Base-by-base conservation (phyloP, 371 early-diverging fungal genomes). In the Mucor racemosus region DNA sequence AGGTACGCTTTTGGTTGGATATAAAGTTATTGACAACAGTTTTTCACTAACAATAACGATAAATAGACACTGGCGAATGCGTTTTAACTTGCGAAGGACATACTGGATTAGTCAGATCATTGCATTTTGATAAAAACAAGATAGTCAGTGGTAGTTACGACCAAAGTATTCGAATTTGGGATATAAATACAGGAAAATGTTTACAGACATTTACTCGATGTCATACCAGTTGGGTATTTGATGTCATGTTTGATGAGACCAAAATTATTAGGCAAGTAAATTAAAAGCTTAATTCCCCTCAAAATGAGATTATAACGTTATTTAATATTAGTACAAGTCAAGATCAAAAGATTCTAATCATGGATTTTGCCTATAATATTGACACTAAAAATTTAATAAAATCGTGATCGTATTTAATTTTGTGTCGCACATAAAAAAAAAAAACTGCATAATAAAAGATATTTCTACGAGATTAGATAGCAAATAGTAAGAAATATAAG, bases 121-220 rank as follows among this genome's bases (percentile, higher is more conserved):
- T 99, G 17, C 90, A 92, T 61, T 92, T 88, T 67, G 81, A 80
- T 19, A 82, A 88, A 13, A 76, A 87, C 36, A 84, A 86, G 57
- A 76, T 82, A 48, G 77, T 82, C 8, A 80, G 78, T 58, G 77
- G 76, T 10, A 75, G 83, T 50, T 97, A 98, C 75, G 99, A 99
- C 72, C 93, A 95, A 67, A 91, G 94, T 2, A 91, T 99, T 67
- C 95, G 95, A 73, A 92, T 99, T 41, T 99, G 97, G 95, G 92
- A 97, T 71, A 78, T 90, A 13, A 54, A 66, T 10, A 73, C 76
- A 10, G 76, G 76, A 7, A 57, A 64, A 58, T 67, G 73, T 35
- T 44, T 76, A 7, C 64, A 87, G 33, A 82, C 86, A 69, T 85
- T 90, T 55, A 69, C 77, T 46, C 80, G 82, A 31, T 92, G 88